phyloP scores from a whole-genome alignment of 129 eudicot species.

The Solidago caesia region DNA sequence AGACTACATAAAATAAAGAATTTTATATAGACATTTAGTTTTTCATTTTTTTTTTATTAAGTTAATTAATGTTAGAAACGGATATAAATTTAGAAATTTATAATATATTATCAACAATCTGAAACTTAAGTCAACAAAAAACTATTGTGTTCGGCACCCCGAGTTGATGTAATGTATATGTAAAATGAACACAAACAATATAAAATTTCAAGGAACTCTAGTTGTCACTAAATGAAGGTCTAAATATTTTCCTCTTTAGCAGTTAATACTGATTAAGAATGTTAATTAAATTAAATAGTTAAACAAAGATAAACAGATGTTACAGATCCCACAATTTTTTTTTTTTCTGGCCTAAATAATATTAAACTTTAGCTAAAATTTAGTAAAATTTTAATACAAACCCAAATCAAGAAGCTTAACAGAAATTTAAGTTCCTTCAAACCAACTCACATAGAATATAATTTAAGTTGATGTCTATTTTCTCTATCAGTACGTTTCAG shows the following conservation, averaged over 20 bases:
- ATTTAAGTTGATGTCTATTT: conserved; percentile 13
- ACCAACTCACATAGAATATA: background rate
- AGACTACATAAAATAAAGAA: too few relatives aligned
- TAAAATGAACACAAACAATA: conserved; percentile 8
- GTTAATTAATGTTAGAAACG: too few relatives aligned
- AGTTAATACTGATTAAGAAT: conserved; percentile 21
- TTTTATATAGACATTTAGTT: too few relatives aligned
- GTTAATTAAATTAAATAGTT: conserved; percentile 10
- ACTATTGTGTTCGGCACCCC: background rate
- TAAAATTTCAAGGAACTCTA: conserved; percentile 13
- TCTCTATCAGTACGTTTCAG: background rate
- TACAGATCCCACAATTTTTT: conserved; percentile 24
- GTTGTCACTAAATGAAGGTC: background rate
- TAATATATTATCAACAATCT: too few relatives aligned
- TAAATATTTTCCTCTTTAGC: background rate
- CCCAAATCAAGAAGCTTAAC: conserved; percentile 7
- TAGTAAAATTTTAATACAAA: conserved; percentile 2
- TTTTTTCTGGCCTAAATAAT: conserved; percentile 5
- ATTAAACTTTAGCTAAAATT: conserved; percentile 28
- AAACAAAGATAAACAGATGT: conserved; percentile 8
- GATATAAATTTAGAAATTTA: too few relatives aligned
- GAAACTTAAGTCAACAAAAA: too few relatives aligned
- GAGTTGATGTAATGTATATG: background rate
- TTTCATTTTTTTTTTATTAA: too few relatives aligned
- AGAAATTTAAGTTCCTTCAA: background rate